Conservation (phyloP, 2,329 filamentous ascomycete species). For the Camillea tinctor region DNA sequence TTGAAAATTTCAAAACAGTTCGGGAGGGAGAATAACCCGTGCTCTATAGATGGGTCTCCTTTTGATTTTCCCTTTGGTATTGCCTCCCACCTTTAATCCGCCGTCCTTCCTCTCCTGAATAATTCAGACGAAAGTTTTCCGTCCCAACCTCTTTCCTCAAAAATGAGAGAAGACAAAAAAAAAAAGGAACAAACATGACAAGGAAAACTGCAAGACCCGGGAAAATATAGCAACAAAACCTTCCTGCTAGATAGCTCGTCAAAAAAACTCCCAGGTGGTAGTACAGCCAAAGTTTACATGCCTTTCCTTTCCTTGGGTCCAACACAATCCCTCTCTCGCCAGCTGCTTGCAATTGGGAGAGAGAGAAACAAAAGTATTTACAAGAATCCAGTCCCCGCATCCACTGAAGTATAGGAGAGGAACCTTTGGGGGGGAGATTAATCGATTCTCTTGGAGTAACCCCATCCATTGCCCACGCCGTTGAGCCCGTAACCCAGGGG, state of each 20-base stretch:
- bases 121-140: too few relatives aligned
- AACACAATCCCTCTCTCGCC: slow-evolving; percentile 5
- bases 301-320: background rate
- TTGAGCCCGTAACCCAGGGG: slow-evolving; percentile 56
- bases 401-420: background rate
- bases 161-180: too few relatives aligned
- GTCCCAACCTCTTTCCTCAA: too few relatives aligned
- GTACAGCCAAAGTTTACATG: slow-evolving; percentile 7
- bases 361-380: background rate
- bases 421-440: slow-evolving; percentile 21
- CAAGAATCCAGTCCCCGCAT: too few relatives aligned
- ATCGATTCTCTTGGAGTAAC: slow-evolving; percentile 55
- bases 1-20: background rate
- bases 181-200: too few relatives aligned
- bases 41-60: background rate
- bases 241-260: background rate
- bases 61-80: background rate
- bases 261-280: background rate
- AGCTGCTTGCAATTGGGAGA: slow-evolving; percentile 5
- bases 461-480: slow-evolving; percentile 59
- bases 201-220: too few relatives aligned
- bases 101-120: background rate
- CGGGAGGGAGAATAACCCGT: background rate
- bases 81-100: too few relatives aligned
- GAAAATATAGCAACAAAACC: background rate